Evolutionary conservation across 257 asterid species (phyloP).

Genomic region (Verbascum thapsus): DNA sequence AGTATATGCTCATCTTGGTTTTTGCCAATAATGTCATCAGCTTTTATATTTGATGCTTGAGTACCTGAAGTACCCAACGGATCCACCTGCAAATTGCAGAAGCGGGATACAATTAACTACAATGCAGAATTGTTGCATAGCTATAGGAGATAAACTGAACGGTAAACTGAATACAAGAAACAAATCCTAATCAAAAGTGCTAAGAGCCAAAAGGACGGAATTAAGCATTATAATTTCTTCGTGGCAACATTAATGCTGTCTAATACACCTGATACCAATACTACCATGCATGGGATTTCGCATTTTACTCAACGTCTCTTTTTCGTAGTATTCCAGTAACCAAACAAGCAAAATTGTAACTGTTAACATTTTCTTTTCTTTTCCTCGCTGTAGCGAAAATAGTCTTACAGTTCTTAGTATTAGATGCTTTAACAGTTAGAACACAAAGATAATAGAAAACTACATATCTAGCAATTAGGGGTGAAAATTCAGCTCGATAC

Average conservation of each 20-base stretch:
- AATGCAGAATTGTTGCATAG: neutral
- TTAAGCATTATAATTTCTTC: neutral
- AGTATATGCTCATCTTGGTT: conserved; percentile 54
- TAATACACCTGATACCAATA: conserved; percentile 1
- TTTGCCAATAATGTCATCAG: conserved; percentile 49
- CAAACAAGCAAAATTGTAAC: too few relatives aligned
- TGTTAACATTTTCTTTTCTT: too few relatives aligned
- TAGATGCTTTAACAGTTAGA: neutral
- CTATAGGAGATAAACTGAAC: conserved; percentile 2
- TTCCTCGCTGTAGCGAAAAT: too few relatives aligned
- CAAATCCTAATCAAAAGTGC: conserved; percentile 20
- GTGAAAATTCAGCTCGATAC: too few relatives aligned
- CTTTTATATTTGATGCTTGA: conserved; percentile 54
- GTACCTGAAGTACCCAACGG: conserved; percentile 52
- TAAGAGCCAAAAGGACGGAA: conserved; percentile 16
- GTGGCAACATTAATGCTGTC: neutral
- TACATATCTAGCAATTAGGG: neutral
- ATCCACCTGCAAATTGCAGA: conserved; percentile 54
- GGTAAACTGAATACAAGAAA: conserved; percentile 11
- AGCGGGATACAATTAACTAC: conserved; percentile 21
- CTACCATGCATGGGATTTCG: neutral
- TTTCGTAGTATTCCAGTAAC: too few relatives aligned
- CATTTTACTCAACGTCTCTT: neutral
- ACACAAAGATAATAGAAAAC: neutral
- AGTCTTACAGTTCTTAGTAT: neutral